Evolutionary conservation across 2,329 filamentous ascomycete genomes (phyloP).

Genomic region (Trichophyton simii): DNA sequence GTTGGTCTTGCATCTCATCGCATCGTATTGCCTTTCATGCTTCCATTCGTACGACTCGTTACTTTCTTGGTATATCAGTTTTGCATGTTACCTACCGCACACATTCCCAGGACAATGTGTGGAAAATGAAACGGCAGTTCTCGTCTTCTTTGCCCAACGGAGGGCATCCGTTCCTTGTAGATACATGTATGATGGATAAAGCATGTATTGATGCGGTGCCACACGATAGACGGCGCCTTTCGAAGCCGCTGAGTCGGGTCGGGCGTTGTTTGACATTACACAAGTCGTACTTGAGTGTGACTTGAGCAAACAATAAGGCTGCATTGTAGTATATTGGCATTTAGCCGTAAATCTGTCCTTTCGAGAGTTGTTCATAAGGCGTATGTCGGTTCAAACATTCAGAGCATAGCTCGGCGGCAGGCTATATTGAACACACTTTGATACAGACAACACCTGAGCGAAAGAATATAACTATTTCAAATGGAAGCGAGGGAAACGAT

Average conservation of each 20-base stretch:
- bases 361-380: not conserved
- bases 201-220: no score
- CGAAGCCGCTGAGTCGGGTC: not conserved
- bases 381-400: not conserved
- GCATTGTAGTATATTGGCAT: not conserved
- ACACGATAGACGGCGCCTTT: not conserved
- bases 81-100: not conserved
- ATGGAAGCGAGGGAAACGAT: not conserved
- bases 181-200: no score
- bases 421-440: not conserved
- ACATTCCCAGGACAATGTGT: not conserved
- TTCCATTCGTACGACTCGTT: not conserved
- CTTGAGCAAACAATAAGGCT: not conserved
- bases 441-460: not conserved
- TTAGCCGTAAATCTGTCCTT: not conserved
- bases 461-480: not conserved
- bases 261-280: constrained; percentile 1
- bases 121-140: not conserved
- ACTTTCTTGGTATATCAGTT: not conserved
- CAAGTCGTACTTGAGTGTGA: not conserved
- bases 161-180: not conserved
- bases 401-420: not conserved
- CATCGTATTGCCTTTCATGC: not conserved
- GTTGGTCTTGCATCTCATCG: not conserved
- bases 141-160: not conserved